These are phyloP conservation scores for Basipetospora sp. DNA, from an alignment of 2,329 filamentous ascomycete genomes.

Conservation along the genomic window DNA sequence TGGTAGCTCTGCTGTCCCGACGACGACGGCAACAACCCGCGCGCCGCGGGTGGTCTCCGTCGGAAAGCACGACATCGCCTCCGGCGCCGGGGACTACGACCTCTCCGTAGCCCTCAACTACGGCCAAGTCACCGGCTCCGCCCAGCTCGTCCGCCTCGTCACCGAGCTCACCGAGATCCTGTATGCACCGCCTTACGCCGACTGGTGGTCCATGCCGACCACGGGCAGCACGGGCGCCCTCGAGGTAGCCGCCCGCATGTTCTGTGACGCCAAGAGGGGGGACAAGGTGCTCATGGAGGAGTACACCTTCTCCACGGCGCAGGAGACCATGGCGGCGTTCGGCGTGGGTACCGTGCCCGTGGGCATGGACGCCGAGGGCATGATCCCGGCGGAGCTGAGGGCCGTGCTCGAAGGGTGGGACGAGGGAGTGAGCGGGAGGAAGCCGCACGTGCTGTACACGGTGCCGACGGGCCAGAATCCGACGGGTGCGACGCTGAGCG, in stretches of 20 bases:
- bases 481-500: conserved; percentile 67
- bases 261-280: conserved; percentile 52
- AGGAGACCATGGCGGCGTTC: conserved; percentile 42
- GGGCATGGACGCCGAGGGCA: conserved; percentile 36
- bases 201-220: conserved; percentile 76
- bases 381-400: conserved; percentile 38
- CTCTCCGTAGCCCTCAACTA: conserved; percentile 87
- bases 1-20: conserved; percentile 40
- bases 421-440: conserved; percentile 26
- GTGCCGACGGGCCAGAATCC: conserved; percentile 76
- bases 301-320: conserved; percentile 70
- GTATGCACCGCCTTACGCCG: conserved; percentile 70
- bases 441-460: conserved; percentile 43
- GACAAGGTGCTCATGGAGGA: conserved; percentile 77
- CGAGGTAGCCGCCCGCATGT: conserved; percentile 71
- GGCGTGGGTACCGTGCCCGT: conserved; percentile 37
- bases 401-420: conserved; percentile 37
- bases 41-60: conserved; percentile 49
- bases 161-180: conserved; percentile 93
- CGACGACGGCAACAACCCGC: conserved; percentile 25
- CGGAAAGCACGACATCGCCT: conserved; percentile 60
- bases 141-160: conserved; percentile 77
- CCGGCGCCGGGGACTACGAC: conserved; percentile 37
- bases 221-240: conserved; percentile 75
- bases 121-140: conserved; percentile 69